phyloP scores from a whole-genome alignment of 257 asterid genomes.

The Lantana camara region DNA sequence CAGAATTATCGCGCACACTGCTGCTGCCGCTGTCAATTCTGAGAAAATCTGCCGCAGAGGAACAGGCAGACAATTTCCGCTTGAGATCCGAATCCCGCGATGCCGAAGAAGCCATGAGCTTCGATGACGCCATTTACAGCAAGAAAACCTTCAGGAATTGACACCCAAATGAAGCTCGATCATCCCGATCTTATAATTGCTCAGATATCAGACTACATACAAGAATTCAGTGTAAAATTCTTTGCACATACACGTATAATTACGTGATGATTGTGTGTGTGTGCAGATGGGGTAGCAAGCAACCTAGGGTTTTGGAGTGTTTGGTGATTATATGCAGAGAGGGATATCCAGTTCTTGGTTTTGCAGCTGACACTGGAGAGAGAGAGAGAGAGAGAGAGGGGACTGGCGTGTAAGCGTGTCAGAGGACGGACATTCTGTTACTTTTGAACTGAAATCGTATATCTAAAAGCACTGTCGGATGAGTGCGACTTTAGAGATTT shows the following conservation, averaged over 20 bases:
- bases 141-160: slow-evolving; percentile 2
- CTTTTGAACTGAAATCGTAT: slow-evolving; percentile 9
- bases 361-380: neutral
- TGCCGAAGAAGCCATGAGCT: slow-evolving; percentile 50
- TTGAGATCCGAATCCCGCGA: slow-evolving; percentile 55
- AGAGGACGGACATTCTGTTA: slow-evolving; percentile 6
- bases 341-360: slow-evolving; percentile 23
- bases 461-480: neutral
- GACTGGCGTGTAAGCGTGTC: neutral
- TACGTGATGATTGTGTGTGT: slow-evolving; percentile 19
- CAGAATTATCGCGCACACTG: slow-evolving; percentile 33
- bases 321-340: slow-evolving; percentile 26
- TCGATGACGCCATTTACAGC: slow-evolving; percentile 43
- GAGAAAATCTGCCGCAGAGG: slow-evolving; percentile 41
- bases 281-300: neutral
- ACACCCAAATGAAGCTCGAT: slow-evolving; percentile 18
- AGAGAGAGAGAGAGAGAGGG: neutral
- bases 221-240: neutral
- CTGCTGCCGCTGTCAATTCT: slow-evolving; percentile 32
- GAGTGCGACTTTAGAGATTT: neutral
- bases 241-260: neutral
- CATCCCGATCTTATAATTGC: slow-evolving; percentile 18
- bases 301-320: slow-evolving; percentile 39
- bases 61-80: slow-evolving; percentile 43
- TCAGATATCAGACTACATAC: neutral